phyloP scores from a whole-genome alignment of 305 asterid genomes.

The Fraxinus ornus region DNA sequence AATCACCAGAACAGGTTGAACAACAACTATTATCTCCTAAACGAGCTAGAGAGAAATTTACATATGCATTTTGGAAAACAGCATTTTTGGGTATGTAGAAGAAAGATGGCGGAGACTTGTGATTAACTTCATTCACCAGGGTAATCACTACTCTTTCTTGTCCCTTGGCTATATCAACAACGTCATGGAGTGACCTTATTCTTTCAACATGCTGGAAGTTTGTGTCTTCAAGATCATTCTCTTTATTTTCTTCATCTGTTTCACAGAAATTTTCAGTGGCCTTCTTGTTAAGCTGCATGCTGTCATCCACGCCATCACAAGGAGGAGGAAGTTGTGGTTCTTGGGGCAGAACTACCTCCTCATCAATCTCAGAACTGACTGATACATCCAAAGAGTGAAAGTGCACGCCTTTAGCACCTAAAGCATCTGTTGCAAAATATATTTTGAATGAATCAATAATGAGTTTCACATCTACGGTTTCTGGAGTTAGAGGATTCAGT shows the following conservation, averaged over 20 bases:
- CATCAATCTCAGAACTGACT: slow-evolving; percentile 34
- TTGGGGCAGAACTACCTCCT: slow-evolving; percentile 27
- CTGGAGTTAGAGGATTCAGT: slow-evolving; percentile 11
- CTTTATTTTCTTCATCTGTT: slow-evolving; percentile 31
- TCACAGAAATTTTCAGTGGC: slow-evolving; percentile 30
- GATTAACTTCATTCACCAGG: slow-evolving; percentile 59
- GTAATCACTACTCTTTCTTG: slow-evolving; percentile 70
- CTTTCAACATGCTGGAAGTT: slow-evolving; percentile 38
- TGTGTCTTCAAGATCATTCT: slow-evolving; percentile 32
- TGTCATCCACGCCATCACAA: slow-evolving; percentile 32
- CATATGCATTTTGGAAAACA: slow-evolving; percentile 63
- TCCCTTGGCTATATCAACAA: slow-evolving; percentile 75
- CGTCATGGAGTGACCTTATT: slow-evolving; percentile 32
- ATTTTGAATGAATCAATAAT: slow-evolving; percentile 9
- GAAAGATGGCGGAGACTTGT: slow-evolving; percentile 60
- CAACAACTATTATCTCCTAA: slow-evolving; percentile 62
- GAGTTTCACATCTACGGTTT: neutral
- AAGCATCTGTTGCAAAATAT: slow-evolving; percentile 29
- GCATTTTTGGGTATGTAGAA: slow-evolving; percentile 69
- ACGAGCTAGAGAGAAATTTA: slow-evolving; percentile 73
- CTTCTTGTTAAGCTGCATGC: slow-evolving; percentile 28
- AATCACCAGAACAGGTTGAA: slow-evolving; percentile 71
- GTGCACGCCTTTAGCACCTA: slow-evolving; percentile 22
- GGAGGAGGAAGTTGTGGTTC: slow-evolving; percentile 34
- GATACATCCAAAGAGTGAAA: slow-evolving; percentile 23